Percentiles rank a stretch among this genome's conserved stretches.
Conservation (phyloP, 2,329 filamentous ascomycete genomes). For the Fusarium udum region DNA sequence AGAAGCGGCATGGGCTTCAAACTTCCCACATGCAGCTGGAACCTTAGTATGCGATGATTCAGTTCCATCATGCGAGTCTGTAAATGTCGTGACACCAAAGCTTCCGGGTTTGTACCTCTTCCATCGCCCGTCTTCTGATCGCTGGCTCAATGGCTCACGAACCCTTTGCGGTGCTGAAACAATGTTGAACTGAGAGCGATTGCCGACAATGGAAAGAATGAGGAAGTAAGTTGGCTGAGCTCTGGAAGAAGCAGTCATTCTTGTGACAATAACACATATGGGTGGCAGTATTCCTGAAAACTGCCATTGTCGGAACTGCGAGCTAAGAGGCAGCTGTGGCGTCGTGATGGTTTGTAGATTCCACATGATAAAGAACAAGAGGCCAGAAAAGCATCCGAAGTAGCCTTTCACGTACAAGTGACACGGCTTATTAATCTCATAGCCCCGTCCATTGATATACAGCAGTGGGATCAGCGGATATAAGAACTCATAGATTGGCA, state of each 20-base stretch:
- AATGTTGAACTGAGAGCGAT: fast-evolving
- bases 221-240: background rate
- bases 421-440: fast-evolving
- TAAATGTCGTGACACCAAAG: fast-evolving
- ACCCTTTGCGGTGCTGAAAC: fast-evolving
- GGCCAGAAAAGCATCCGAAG: fast-evolving
- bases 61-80: fast-evolving
- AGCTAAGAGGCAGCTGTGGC: fast-evolving
- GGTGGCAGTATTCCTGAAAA: fast-evolving
- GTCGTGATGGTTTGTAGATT: fast-evolving
- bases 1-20: fast-evolving
- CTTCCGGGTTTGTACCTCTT: fast-evolving
- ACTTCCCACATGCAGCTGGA: fast-evolving
- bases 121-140: fast-evolving
- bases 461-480: fast-evolving
- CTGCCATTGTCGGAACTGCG: background rate
- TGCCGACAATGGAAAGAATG: fast-evolving
- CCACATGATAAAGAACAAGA: background rate
- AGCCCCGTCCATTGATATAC: fast-evolving
- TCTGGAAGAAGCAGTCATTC: fast-evolving
- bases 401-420: fast-evolving
- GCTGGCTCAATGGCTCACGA: fast-evolving
- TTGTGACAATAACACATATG: fast-evolving
- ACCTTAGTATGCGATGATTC: fast-evolving
- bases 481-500: background rate